Conservation (phyloP, 2,329 filamentous ascomycete species). For the Diaporthe ampelina region DNA sequence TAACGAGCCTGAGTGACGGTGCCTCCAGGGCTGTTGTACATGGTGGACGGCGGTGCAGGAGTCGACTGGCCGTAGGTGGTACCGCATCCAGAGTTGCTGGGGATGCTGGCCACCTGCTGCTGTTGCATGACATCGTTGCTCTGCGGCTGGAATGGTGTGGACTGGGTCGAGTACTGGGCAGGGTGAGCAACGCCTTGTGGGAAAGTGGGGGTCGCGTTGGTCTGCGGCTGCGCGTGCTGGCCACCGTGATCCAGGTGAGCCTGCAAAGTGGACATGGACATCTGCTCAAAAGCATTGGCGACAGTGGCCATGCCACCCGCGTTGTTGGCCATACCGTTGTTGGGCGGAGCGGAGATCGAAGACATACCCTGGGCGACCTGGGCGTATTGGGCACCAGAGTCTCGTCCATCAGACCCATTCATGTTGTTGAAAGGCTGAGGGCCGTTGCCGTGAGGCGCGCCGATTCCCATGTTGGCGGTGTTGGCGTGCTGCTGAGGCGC, state of each 20-base stretch:
- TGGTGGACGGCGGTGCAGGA: not conserved
- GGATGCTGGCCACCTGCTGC: conserved; percentile 4
- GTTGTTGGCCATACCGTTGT: not conserved
- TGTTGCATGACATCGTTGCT: conserved; percentile 6
- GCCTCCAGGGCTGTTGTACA: not conserved
- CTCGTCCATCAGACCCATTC: not conserved
- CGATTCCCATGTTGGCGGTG: not conserved
- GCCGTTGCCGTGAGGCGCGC: not conserved
- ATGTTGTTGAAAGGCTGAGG: not conserved
- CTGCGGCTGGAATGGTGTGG: not conserved
- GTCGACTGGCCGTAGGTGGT: conserved; percentile 7
- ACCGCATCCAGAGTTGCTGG: not conserved
- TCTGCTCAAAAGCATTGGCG: conserved; percentile 7
- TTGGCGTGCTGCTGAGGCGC: not conserved
- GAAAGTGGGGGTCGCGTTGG: not conserved
- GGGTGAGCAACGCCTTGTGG: not conserved
- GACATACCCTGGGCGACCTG: not conserved
- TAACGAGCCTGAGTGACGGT: not conserved
- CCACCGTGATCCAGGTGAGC: conserved; percentile 27
- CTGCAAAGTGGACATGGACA: conserved; percentile 34
- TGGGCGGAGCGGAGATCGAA: not conserved
- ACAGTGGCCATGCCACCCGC: not conserved
- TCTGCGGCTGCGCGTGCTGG: conserved; percentile 12
- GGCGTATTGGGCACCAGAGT: not conserved
- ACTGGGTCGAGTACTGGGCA: conserved; percentile 12